Evolutionary conservation across 371 early-diverging fungal species (phyloP), one percentile per base, ranked within the genome.

Genomic region (Enteropsectra breve): DNA sequence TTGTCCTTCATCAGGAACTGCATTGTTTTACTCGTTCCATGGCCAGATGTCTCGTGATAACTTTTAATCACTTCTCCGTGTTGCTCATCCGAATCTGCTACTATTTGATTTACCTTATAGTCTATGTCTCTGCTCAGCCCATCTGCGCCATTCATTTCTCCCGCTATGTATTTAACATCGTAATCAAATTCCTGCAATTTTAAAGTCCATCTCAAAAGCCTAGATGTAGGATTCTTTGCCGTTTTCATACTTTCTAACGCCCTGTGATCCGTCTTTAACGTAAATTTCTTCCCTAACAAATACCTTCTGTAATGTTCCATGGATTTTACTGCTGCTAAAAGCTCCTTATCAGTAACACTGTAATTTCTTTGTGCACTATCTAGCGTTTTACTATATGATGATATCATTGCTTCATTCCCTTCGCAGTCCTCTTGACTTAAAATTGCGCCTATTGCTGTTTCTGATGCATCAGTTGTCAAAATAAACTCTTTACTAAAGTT

Each of bases 181-280:
- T 15, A 43, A 21, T 43, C 15, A 43, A 15, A 43, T 15, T 43
- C 43, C 15, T 43, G 43, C 43, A 43, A 43, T 43, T 43, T 43
- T 15, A 21, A 43, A 15, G 43, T 21, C 43, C 43, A 43, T 43
- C 43, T 15, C 21, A 21, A 15, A 15, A 43, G 21, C 21, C 43
- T 43, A 21, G 43, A 15, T 15, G 15, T 43, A 15, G 21, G 21
- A 21, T 43, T 43, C 21, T 43, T 15, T 15, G 43, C 15, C 21
- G 57, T 62, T 68, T 23, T 54, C 0, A 66, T 43, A 13, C 47
- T 13, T 37, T 1, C 34, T 60, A 72, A 18, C 26, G 73, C 63
- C 61, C 68, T 75, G 40, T 75, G 72, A 46, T 75, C 75, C 1
- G 72, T 72, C 40, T 32, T 62, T 32, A 75, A 1, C 34, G n/a